A percentile compares a stretch with the other conserved stretches of the same genome.
Evolutionary conservation across 345 rosid species (phyloP).

Genomic region (Salix caprea): DNA sequence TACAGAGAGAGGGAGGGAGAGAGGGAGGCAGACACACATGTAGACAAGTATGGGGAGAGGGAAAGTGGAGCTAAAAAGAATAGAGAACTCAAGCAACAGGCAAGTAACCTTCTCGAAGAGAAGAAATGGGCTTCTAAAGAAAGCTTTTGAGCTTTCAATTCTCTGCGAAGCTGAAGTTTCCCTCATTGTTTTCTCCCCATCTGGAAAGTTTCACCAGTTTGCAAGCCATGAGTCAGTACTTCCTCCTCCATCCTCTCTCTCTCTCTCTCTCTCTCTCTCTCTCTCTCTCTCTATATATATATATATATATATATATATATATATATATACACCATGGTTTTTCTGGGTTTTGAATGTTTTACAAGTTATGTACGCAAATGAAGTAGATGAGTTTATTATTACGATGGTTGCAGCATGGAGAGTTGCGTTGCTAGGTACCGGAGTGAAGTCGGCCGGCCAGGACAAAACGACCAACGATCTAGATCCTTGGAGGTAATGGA

Average conservation of each 20-base stretch:
- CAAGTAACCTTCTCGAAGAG: conserved; percentile 70
- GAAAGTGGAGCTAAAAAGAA: conserved; percentile 56
- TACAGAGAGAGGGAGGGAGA: background rate
- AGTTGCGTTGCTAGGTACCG: conserved; percentile 39
- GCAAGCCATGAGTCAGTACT: conserved; percentile 45
- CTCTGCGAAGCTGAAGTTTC: conserved; percentile 67
- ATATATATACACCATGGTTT: too few species aligned
- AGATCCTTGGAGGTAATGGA: conserved; percentile 38
- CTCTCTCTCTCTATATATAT: too few species aligned
- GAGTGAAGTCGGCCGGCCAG: conserved; percentile 33
- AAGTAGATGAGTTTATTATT: background rate
- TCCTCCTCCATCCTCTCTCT: background rate
- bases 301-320: too few species aligned
- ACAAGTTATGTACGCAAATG: background rate
- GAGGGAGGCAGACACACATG: too few species aligned
- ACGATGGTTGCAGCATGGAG: conserved; percentile 38
- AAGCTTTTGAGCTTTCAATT: conserved; percentile 61
- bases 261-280: too few species aligned
- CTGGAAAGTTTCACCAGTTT: conserved; percentile 49
- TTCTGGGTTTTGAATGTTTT: background rate
- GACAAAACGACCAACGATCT: conserved; percentile 15
- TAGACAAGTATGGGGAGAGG: conserved; percentile 51
- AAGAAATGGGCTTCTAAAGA: conserved; percentile 54
- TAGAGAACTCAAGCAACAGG: conserved; percentile 55
- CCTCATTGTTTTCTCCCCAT: conserved; percentile 46